phyloP scores from a whole-genome alignment of 257 asterid species.

The Nicotiana tabacum region DNA sequence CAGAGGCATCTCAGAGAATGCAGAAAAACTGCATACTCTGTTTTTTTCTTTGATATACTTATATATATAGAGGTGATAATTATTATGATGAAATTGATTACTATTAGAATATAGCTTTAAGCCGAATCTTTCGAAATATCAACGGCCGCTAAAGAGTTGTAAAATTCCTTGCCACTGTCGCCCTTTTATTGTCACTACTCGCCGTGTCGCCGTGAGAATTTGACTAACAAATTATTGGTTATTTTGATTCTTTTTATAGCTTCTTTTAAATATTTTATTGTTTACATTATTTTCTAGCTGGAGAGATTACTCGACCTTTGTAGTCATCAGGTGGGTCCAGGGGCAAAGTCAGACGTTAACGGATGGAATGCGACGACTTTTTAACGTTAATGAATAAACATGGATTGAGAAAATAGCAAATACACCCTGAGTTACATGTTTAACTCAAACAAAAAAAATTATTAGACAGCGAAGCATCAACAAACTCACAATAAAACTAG shows the following conservation, averaged over 20 bases:
- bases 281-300: too few relatives aligned
- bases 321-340: neutral
- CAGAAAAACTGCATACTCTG: neutral
- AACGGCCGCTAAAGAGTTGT: neutral
- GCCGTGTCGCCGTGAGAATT: too few relatives aligned
- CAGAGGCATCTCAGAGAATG: neutral
- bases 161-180: neutral
- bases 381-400: too few relatives aligned
- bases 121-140: neutral
- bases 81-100: neutral
- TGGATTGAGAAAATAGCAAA: too few relatives aligned
- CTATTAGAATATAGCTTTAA: neutral
- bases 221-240: neutral
- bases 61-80: neutral
- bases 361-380: neutral
- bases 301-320: too few relatives aligned
- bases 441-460: too few relatives aligned
- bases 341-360: neutral
- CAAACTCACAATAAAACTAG: too few relatives aligned
- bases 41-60: neutral
- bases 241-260: too few relatives aligned
- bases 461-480: too few relatives aligned
- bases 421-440: too few relatives aligned
- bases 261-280: too few relatives aligned
- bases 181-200: neutral